A percentile compares a stretch with the other conserved stretches of the same genome.
phyloP scores from a whole-genome alignment of 257 asterid species.

The Prunella vulgaris region DNA sequence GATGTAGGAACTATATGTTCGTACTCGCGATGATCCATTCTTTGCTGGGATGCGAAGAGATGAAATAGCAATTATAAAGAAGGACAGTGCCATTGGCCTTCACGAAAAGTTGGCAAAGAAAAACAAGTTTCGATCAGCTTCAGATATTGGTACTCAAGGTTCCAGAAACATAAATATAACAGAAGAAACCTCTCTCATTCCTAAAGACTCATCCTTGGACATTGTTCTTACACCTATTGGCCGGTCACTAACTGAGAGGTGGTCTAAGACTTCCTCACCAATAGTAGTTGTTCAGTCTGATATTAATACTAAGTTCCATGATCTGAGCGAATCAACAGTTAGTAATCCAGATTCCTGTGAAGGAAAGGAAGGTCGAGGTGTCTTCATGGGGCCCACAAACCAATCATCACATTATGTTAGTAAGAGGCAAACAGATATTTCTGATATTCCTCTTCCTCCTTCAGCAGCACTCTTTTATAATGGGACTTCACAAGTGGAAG shows the following conservation, averaged over 20 bases:
- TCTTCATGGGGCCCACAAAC: constrained; percentile 18
- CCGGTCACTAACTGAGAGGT: constrained; percentile 53
- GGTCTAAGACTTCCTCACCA: constrained; percentile 53
- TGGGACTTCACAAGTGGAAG: constrained; percentile 51
- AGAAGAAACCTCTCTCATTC: constrained; percentile 32
- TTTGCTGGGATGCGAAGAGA: constrained; percentile 72
- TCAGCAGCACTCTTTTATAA: constrained; percentile 67
- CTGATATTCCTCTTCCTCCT: constrained; percentile 59
- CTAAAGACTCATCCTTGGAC: constrained; percentile 41
- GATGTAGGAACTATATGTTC: constrained; percentile 42
- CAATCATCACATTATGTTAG: constrained; percentile 39
- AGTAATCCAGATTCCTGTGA: constrained; percentile 27
- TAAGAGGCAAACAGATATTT: constrained; percentile 30
- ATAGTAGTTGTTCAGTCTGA: constrained; percentile 29
- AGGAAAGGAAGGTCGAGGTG: constrained; percentile 33
- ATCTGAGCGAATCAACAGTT: constrained; percentile 20
- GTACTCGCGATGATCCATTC: constrained; percentile 64
- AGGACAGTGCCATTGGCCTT: constrained; percentile 34
- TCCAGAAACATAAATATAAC: constrained; percentile 22
- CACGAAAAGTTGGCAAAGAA: constrained; percentile 30
- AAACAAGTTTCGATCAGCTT: constrained; percentile 34
- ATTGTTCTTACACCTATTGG: constrained; percentile 51
- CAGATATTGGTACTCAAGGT: constrained; percentile 49
- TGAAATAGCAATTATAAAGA: constrained; percentile 37
- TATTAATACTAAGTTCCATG: constrained; percentile 23